Evolutionary conservation across 148 eudicot genomes (phyloP).

Genomic region (Spergularia marina): DNA sequence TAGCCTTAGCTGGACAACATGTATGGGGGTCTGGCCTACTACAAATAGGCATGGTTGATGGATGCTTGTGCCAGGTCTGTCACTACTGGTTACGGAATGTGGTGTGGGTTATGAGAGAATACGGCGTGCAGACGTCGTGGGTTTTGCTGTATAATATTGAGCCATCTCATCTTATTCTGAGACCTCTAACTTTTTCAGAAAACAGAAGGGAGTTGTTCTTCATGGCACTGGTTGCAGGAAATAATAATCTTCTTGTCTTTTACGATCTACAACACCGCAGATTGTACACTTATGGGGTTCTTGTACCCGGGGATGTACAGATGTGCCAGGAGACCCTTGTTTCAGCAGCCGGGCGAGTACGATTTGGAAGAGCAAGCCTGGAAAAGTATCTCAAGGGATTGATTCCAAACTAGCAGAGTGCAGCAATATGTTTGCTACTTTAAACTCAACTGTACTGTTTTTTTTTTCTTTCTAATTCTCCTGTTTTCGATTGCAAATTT

Average conservation of each 20-base stretch:
- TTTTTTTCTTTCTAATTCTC: too few species aligned
- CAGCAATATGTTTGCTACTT: too few species aligned
- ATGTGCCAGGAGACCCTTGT: conserved; percentile 1
- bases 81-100: background rate
- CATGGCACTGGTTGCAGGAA: background rate
- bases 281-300: background rate
- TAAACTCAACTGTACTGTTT: too few species aligned
- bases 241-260: background rate
- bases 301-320: background rate
- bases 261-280: background rate
- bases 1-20: background rate
- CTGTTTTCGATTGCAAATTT: too few species aligned
- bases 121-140: background rate
- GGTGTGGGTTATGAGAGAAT: conserved; percentile 4
- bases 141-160: background rate
- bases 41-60: background rate
- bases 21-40: background rate
- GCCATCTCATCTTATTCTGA: background rate
- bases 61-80: conserved; percentile 8
- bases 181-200: background rate
- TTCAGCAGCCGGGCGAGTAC: background rate
- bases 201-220: background rate
- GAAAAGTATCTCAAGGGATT: too few species aligned
- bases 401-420: too few species aligned
- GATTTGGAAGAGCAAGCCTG: background rate